Conservation (phyloP, 1,139 yeast species). For the Nakaseomyces kungkrabaensis region DNA sequence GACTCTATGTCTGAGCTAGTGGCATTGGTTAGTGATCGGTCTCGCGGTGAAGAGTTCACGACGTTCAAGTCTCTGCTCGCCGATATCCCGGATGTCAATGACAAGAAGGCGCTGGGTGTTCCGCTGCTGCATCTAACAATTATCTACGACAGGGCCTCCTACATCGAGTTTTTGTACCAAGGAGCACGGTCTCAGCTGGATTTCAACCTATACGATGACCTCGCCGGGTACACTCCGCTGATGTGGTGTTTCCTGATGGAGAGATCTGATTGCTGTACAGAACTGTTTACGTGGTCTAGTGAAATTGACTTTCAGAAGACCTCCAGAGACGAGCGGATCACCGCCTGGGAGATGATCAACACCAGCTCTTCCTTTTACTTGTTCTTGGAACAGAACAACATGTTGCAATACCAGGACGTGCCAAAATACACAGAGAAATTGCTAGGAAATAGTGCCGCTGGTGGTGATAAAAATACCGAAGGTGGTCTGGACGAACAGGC, state of each 20-base stretch:
- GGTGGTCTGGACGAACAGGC: conserved; percentile 5
- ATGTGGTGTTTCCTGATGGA: conserved; percentile 41
- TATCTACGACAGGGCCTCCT: conserved; percentile 21
- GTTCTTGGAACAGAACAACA: conserved; percentile 34
- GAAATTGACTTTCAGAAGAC: conserved; percentile 30
- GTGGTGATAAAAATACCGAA: conserved; percentile 5
- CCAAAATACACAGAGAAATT: neutral
- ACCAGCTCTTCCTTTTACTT: conserved; percentile 33
- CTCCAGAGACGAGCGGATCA: conserved; percentile 25
- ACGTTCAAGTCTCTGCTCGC: conserved; percentile 14
- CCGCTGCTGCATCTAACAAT: conserved; percentile 22
- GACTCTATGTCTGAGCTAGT: conserved; percentile 13
- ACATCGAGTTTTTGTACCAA: conserved; percentile 34
- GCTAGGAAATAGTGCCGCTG: neutral
- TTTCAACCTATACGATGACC: conserved; percentile 31
- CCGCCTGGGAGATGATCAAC: conserved; percentile 33
- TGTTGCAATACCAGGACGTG: conserved; percentile 16
- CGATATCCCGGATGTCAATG: conserved; percentile 15
- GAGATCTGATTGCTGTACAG: conserved; percentile 29
- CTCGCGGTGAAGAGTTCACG: conserved; percentile 15
- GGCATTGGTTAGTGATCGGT: conserved; percentile 15
- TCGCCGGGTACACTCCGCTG: conserved; percentile 37
- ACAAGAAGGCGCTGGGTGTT: conserved; percentile 13
- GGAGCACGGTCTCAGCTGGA: conserved; percentile 18
- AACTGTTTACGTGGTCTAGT: conserved; percentile 33